A percentile compares a stretch with the other conserved stretches of the same genome.
Evolutionary conservation across 2,329 filamentous ascomycete species (phyloP).

Genomic region (Dactylellina drechsleri): DNA sequence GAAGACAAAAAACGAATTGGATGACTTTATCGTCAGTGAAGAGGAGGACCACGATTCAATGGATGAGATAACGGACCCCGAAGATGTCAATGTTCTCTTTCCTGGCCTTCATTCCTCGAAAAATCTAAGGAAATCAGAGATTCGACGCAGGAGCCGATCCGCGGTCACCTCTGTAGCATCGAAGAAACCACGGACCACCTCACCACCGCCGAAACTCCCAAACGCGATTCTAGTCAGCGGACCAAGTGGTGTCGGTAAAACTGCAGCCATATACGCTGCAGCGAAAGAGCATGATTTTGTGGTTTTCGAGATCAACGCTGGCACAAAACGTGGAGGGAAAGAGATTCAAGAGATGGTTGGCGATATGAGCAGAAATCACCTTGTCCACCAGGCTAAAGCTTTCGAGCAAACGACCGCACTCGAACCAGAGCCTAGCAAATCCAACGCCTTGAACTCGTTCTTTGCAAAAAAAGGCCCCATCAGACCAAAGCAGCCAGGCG

Average conservation of each 20-base stretch:
- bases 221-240: slow-evolving; percentile 91
- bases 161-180: slow-evolving; percentile 19
- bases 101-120: slow-evolving; percentile 62
- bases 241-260: slow-evolving; percentile 90
- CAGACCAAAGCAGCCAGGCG: slow-evolving; percentile 57
- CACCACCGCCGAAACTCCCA: slow-evolving; percentile 66
- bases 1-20: slow-evolving; percentile 74
- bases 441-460: slow-evolving; percentile 75
- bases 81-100: slow-evolving; percentile 63
- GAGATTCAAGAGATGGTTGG: slow-evolving; percentile 92
- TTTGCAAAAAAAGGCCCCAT: slow-evolving; percentile 70
- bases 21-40: slow-evolving; percentile 81
- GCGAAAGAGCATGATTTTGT: slow-evolving; percentile 93
- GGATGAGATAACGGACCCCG: slow-evolving; percentile 73
- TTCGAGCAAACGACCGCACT: slow-evolving; percentile 57
- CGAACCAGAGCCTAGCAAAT: slow-evolving; percentile 59
- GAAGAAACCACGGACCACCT: slow-evolving; percentile 61
- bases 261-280: slow-evolving; percentile 87
- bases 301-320: slow-evolving; percentile 91
- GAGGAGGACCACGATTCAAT: slow-evolving; percentile 78
- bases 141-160: slow-evolving; percentile 62
- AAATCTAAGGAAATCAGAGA: slow-evolving; percentile 64
- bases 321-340: slow-evolving; percentile 83
- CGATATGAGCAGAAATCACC: slow-evolving; percentile 95
- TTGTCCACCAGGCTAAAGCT: slow-evolving; percentile 71